These are phyloP conservation scores for Scopulariopsis brevicaulis DNA, from an alignment of 2,329 filamentous ascomycete genomes.

Conservation along the genomic window DNA sequence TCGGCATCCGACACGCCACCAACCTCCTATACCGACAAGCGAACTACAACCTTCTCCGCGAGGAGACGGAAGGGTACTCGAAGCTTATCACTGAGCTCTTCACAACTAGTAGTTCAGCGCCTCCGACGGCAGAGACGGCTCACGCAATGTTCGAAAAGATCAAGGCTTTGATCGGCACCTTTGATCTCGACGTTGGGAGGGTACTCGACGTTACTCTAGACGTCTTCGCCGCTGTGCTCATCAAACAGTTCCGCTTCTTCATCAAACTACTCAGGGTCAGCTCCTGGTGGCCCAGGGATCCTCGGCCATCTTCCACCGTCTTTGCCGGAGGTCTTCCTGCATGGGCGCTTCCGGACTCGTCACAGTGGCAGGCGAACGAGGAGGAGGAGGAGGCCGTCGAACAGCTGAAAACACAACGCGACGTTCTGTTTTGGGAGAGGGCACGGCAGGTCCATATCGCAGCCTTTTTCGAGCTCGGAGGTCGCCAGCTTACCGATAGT, in stretches of 20 bases:
- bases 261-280: conserved; percentile 84
- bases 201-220: conserved; percentile 91
- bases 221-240: conserved; percentile 84
- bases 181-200: conserved; percentile 90
- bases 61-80: conserved; percentile 94
- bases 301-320: conserved; percentile 22
- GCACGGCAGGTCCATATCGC: conserved; percentile 66
- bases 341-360: conserved; percentile 71
- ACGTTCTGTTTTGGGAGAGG: conserved; percentile 68
- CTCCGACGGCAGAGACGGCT: conserved; percentile 64
- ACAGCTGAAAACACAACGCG: conserved; percentile 50
- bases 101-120: conserved; percentile 66
- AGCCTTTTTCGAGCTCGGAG: conserved; percentile 84
- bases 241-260: conserved; percentile 90
- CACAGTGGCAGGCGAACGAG: conserved; percentile 51
- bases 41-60: conserved; percentile 89
- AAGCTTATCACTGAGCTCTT: conserved; percentile 95
- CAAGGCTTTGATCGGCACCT: conserved; percentile 90
- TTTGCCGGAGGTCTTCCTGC: conserved; percentile 60
- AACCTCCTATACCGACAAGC: conserved; percentile 91
- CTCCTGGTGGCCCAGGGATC: conserved; percentile 87
- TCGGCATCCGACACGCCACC: conserved; percentile 81
- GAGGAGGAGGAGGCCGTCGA: conserved; percentile 54
- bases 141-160: conserved; percentile 83
- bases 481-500: conserved; percentile 51